A percentile compares a stretch with the other conserved stretches of the same genome.
phyloP scores from a whole-genome alignment of 139 green algal genomes.

The Volvox reticuliferus region DNA sequence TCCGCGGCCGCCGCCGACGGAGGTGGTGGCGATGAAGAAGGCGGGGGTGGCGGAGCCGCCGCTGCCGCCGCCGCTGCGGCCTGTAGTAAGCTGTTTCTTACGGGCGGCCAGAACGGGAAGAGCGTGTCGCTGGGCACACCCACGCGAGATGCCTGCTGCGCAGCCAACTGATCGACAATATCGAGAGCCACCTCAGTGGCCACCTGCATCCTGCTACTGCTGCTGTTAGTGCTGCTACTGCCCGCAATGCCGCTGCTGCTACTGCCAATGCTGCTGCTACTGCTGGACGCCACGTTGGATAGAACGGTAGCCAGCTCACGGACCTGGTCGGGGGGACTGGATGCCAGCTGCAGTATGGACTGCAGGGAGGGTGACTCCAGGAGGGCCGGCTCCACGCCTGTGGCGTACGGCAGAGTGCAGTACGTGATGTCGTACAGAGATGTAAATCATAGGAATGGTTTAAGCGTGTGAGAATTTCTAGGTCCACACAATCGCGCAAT shows the following conservation, averaged over 20 bases:
- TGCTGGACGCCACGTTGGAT: conserved; percentile 32
- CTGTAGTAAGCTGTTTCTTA: not conserved
- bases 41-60: not conserved
- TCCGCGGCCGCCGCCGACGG: not conserved
- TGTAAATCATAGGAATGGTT: no score
- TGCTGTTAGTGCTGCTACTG: not conserved
- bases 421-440: no score
- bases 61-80: not conserved
- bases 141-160: conserved; percentile 46
- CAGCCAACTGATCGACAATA: conserved; percentile 61
- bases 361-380: conserved; percentile 63
- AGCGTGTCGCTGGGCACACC: conserved; percentile 43
- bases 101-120: conserved; percentile 21
- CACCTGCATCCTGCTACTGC: conserved; percentile 39
- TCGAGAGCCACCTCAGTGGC: conserved; percentile 63
- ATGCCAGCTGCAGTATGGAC: conserved; percentile 59
- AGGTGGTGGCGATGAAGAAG: not conserved
- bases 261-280: not conserved
- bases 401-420: no score
- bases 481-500: no score
- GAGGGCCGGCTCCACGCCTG: conserved; percentile 54
- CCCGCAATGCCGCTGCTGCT: not conserved
- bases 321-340: conserved; percentile 70
- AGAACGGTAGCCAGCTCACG: conserved; percentile 71
- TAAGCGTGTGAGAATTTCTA: no score